phyloP scores from a whole-genome alignment of 345 rosid species.

The Nasturtium officinale region DNA sequence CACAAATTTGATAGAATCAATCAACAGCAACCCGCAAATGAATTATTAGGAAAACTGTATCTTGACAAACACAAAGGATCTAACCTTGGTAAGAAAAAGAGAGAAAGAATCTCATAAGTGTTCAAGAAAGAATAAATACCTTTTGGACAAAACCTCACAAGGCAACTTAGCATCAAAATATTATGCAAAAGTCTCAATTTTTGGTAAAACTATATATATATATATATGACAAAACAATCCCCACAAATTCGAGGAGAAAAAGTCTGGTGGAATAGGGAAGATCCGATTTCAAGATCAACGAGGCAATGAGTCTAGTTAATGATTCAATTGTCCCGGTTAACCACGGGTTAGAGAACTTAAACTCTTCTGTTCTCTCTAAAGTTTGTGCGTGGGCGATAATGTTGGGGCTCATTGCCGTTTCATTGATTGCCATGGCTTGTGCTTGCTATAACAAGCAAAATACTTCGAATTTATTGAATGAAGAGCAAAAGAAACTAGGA shows the following conservation, averaged over 20 bases:
- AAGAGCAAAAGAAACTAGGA: constrained; percentile 33
- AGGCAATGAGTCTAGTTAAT: constrained; percentile 49
- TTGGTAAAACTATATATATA: constrained; percentile 44
- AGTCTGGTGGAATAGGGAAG: background rate
- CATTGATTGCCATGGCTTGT: constrained; percentile 55
- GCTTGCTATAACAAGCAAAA: constrained; percentile 38
- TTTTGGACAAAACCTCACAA: constrained; percentile 31
- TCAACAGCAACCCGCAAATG: background rate
- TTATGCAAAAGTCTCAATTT: constrained; percentile 20
- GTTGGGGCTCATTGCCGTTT: constrained; percentile 52
- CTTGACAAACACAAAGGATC: background rate
- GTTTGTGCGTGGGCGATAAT: constrained; percentile 54
- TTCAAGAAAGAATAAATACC: constrained; percentile 50
- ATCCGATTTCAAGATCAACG: constrained; percentile 12
- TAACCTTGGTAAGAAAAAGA: constrained; percentile 26
- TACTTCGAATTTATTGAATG: constrained; percentile 4
- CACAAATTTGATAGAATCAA: background rate
- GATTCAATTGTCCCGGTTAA: constrained; percentile 33
- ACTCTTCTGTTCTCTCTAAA: constrained; percentile 57
- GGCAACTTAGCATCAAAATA: constrained; percentile 43
- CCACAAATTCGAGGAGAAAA: background rate
- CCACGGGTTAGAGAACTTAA: constrained; percentile 37
- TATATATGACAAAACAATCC: constrained; percentile 13
- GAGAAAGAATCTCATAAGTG: constrained; percentile 26
- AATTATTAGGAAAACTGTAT: background rate